Evolutionary conservation across 441 rosid species (phyloP).

Genomic region (Bocquillonia castaneifolia): DNA sequence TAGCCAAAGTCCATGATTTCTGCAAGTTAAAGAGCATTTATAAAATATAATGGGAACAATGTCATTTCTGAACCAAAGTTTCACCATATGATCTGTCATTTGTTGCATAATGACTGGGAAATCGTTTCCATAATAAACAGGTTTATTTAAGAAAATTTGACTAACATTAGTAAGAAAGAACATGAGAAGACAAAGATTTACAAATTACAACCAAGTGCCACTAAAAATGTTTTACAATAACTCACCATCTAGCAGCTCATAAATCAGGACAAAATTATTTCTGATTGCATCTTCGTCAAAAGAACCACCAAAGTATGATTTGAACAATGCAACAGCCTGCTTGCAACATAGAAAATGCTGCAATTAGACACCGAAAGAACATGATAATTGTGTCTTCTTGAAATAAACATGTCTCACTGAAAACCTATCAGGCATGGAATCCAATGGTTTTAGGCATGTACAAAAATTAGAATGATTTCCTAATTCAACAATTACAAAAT

Average conservation of each 20-base stretch:
- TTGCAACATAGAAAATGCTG: slow-evolving; percentile 1
- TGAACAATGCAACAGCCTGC: slow-evolving; percentile 92
- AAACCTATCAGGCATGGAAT: not conserved
- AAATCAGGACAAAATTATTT: slow-evolving; percentile 90
- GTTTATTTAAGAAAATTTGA: not conserved
- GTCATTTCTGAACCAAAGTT: not conserved
- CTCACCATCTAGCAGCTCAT: slow-evolving; percentile 94
- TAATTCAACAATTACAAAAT: not conserved
- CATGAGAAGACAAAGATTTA: not conserved
- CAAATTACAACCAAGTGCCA: too few species aligned
- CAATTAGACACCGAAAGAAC: not conserved
- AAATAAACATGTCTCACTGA: slow-evolving; percentile 5
- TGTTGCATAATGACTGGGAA: not conserved
- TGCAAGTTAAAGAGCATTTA: slow-evolving; percentile 32
- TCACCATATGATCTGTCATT: not conserved
- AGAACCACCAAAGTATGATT: slow-evolving; percentile 96
- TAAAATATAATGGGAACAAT: not conserved
- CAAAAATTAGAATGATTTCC: not conserved
- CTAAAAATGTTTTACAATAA: not conserved
- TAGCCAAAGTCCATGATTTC: slow-evolving; percentile 99
- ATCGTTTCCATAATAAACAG: not conserved
- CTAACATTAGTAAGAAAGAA: not conserved
- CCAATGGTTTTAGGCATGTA: not conserved
- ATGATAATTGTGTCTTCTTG: not conserved
- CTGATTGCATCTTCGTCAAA: slow-evolving; percentile 98